phyloP scores from a whole-genome alignment of 208 protist species.

The Balamuthia mandrillaris region DNA sequence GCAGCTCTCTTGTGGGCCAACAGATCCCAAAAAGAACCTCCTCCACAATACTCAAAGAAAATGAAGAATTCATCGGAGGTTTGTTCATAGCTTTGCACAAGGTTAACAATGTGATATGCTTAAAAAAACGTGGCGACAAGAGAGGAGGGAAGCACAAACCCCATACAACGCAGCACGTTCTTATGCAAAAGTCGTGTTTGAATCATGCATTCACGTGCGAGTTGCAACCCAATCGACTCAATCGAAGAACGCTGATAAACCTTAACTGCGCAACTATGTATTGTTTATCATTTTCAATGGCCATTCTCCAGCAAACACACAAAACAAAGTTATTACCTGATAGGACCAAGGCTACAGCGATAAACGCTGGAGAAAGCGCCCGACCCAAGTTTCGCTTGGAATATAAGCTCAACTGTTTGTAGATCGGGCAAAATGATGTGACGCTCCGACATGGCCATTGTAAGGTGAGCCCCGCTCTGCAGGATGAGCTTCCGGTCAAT shows the following conservation, averaged over 20 bases:
- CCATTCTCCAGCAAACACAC: too few relatives aligned
- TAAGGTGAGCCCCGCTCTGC: too few relatives aligned
- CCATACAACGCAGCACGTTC: background rate
- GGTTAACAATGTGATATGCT: too few relatives aligned
- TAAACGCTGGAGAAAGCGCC: conserved; percentile 22
- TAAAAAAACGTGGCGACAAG: background rate
- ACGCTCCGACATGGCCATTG: too few relatives aligned
- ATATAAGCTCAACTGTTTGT: background rate
- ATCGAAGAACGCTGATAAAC: too few relatives aligned
- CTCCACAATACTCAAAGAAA: conserved; percentile 20
- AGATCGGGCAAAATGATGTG: conserved; percentile 27
- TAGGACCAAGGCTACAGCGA: background rate
- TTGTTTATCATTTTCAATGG: too few relatives aligned
- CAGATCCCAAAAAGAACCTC: conserved; percentile 17
- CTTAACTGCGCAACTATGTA: too few relatives aligned
- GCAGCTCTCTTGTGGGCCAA: background rate
- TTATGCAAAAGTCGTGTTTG: conserved; percentile 15
- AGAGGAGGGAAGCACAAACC: background rate
- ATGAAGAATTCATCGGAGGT: background rate
- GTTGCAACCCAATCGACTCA: too few relatives aligned
- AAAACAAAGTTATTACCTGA: background rate
- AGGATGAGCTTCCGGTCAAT: too few relatives aligned
- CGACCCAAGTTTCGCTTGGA: conserved; percentile 14
- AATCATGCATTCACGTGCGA: too few relatives aligned
- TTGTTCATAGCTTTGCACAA: background rate